Evolutionary conservation across 805 yeast genomes (phyloP).

Genomic region (Nakazawaea populi): DNA sequence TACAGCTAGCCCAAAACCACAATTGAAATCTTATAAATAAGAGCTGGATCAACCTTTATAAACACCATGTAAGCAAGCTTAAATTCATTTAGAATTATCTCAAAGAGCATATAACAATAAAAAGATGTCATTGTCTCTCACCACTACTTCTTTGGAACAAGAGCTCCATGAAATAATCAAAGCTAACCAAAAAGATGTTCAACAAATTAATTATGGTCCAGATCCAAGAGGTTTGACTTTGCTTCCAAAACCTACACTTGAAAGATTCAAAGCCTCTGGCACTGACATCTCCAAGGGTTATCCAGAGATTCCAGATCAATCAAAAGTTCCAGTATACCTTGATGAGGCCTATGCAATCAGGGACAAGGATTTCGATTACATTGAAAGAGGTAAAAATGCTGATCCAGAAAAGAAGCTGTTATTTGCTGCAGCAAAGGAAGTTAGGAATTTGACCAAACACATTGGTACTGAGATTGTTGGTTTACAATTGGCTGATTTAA

Average conservation of each 20-base stretch:
- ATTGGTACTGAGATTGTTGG: slow-evolving; percentile 41
- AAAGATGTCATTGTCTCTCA: slow-evolving; percentile 2
- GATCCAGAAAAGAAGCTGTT: slow-evolving; percentile 29
- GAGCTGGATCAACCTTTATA: too few relatives aligned
- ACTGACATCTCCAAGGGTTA: slow-evolving; percentile 27
- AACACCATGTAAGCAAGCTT: too few relatives aligned
- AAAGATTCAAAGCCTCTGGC: slow-evolving; percentile 25
- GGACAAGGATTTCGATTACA: slow-evolving; percentile 23
- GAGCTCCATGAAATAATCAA: background rate
- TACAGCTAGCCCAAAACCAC: too few relatives aligned
- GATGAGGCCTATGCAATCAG: slow-evolving; percentile 28
- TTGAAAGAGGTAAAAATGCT: slow-evolving; percentile 13
- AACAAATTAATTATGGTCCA: slow-evolving; percentile 5
- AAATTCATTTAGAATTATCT: background rate
- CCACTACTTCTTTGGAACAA: background rate
- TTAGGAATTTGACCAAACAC: slow-evolving; percentile 34
- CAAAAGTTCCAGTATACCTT: slow-evolving; percentile 23
- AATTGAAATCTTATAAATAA: too few relatives aligned
- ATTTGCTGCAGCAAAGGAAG: slow-evolving; percentile 34
- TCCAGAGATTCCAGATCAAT: slow-evolving; percentile 24
- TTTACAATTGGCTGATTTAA: slow-evolving; percentile 33
- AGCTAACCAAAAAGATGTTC: background rate
- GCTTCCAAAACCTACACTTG: slow-evolving; percentile 20
- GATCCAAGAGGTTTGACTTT: slow-evolving; percentile 13
- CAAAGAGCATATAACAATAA: background rate